Evolutionary conservation across 2,329 filamentous ascomycete genomes (phyloP).

Genomic region (Phoma sp.): DNA sequence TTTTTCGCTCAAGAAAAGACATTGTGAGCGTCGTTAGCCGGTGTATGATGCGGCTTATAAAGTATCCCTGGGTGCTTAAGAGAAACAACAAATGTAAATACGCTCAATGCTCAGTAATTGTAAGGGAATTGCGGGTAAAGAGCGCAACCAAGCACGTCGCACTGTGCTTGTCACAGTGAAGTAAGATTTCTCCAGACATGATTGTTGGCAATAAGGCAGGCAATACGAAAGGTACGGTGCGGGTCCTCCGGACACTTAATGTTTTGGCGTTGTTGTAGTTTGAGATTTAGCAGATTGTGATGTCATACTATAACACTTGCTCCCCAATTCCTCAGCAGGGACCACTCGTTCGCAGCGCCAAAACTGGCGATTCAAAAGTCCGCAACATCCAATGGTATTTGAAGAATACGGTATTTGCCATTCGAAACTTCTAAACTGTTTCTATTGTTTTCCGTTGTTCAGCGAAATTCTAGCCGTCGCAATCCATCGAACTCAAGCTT

Average conservation of each 20-base stretch:
- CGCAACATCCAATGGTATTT: too few relatives aligned
- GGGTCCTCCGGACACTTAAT: constrained; percentile 11
- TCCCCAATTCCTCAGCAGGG: background rate
- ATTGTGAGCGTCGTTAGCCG: constrained; percentile 17
- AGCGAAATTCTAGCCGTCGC: too few relatives aligned
- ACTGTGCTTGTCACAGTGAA: constrained; percentile 22
- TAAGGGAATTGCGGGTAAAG: background rate
- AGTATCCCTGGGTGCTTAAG: background rate
- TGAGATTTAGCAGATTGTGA: constrained; percentile 6
- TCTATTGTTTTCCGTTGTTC: too few relatives aligned
- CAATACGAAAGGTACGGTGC: constrained; percentile 3
- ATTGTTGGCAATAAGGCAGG: background rate
- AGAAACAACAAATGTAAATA: background rate
- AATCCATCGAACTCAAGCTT: too few relatives aligned
- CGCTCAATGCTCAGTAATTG: constrained; percentile 2
- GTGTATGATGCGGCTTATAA: background rate
- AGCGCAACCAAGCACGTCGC: constrained; percentile 3
- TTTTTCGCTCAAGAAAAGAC: constrained; percentile 38
- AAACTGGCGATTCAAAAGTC: too few relatives aligned
- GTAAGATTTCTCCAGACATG: background rate
- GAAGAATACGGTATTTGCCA: too few relatives aligned
- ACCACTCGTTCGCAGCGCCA: background rate
- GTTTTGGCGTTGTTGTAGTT: constrained; percentile 8
- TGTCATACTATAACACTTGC: constrained; percentile 10
- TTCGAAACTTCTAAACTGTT: too few relatives aligned